Evolutionary conservation across 139 green algal genomes (phyloP).

Genomic region (Pleodorina starrii): DNA sequence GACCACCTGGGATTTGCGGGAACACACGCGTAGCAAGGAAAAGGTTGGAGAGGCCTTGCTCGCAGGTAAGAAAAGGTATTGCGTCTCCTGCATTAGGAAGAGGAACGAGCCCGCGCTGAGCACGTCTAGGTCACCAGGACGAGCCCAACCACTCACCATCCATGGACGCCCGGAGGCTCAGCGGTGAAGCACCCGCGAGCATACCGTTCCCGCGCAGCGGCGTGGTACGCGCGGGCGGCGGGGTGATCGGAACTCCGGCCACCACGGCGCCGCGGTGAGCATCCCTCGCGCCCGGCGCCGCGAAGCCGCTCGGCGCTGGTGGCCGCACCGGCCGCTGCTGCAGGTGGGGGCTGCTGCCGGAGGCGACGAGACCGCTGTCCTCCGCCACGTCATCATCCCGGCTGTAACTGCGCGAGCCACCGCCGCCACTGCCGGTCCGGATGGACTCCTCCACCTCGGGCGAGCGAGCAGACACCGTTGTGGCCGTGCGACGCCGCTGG

Average conservation of each 20-base stretch:
- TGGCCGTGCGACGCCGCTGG: background rate
- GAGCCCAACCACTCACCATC: no score
- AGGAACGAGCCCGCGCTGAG: no score
- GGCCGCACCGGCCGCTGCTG: background rate
- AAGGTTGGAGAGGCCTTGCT: no score
- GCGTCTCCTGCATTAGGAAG: no score
- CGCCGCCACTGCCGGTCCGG: background rate
- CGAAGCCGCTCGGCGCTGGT: no score
- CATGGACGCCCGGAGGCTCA: background rate
- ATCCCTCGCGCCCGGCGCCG: background rate
- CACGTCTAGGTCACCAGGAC: no score
- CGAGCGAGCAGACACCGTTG: background rate
- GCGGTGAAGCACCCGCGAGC: background rate
- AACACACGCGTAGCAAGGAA: no score
- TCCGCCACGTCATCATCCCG: background rate
- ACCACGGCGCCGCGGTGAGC: background rate
- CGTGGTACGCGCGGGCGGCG: no score
- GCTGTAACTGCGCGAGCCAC: constrained; percentile 9
- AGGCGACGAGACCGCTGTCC: background rate
- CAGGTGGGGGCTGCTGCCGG: background rate
- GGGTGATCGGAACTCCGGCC: background rate
- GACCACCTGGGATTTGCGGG: constrained; percentile 14
- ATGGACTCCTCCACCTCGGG: background rate
- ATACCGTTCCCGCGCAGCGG: background rate
- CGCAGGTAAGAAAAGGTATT: no score